Percentiles rank a stretch among this genome's conserved stretches.
Evolutionary conservation across 2,329 filamentous ascomycete genomes (phyloP).

Genomic region (Fusarium sp.): DNA sequence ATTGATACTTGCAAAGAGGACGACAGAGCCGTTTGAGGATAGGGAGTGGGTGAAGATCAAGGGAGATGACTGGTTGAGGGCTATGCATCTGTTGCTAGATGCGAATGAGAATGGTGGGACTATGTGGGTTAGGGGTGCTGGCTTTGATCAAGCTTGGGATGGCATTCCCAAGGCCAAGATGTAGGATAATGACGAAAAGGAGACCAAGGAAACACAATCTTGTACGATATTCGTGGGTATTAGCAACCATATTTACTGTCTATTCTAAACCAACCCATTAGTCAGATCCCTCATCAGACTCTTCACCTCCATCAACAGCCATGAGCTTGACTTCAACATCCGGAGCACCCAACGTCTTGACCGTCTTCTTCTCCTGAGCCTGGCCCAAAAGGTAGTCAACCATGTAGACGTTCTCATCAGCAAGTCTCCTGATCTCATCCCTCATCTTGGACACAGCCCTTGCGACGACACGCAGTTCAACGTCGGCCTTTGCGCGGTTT

Average conservation of each 20-base stretch:
- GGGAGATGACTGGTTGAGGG: conserved; percentile 69
- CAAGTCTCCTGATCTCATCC: conserved; percentile 83
- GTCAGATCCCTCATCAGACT: conserved; percentile 53
- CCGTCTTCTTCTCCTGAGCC: conserved; percentile 50
- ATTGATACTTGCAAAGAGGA: conserved; percentile 71
- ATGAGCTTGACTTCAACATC: conserved; percentile 48
- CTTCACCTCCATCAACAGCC: conserved; percentile 49
- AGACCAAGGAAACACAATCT: background rate
- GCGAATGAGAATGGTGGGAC: conserved; percentile 64
- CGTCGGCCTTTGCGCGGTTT: conserved; percentile 81
- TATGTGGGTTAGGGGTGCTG: conserved; percentile 72
- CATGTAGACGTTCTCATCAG: conserved; percentile 90
- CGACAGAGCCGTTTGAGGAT: conserved; percentile 59
- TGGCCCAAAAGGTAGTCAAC: conserved; percentile 82
- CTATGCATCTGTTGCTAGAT: conserved; percentile 73
- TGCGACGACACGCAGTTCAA: conserved; percentile 86
- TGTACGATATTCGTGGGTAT: conserved; percentile 41
- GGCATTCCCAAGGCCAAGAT: conserved; percentile 47
- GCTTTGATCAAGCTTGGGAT: conserved; percentile 76
- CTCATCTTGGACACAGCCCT: conserved; percentile 84
- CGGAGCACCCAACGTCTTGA: conserved; percentile 35
- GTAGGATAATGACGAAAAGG: conserved; percentile 13
- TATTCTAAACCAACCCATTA: conserved; percentile 65
- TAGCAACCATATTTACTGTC: conserved; percentile 41
- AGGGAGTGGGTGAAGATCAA: conserved; percentile 65